phyloP scores from a whole-genome alignment of 2,329 filamentous ascomycete species.

The Ceratocystiopsis brevicomis region DNA sequence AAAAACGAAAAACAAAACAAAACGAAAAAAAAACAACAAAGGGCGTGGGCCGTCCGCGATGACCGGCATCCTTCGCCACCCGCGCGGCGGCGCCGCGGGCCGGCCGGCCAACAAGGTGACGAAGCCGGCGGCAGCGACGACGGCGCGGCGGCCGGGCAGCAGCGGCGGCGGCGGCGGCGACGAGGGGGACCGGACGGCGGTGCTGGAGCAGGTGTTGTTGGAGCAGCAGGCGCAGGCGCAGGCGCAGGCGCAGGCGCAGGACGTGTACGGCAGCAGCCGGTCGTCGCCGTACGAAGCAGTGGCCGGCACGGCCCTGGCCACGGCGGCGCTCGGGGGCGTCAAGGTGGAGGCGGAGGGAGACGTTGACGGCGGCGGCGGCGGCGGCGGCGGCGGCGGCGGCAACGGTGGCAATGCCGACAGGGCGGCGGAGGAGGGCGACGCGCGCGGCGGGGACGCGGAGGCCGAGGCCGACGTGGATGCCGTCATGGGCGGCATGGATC shows the following conservation, averaged over 20 bases:
- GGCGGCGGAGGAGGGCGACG: neutral
- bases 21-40: too few relatives aligned
- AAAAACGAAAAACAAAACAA: too few relatives aligned
- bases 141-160: conserved; percentile 8
- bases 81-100: conserved; percentile 17
- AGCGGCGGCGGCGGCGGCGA: conserved; percentile 13
- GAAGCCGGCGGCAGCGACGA: conserved; percentile 17
- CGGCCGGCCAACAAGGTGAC: conserved; percentile 27
- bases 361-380: neutral
- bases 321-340: neutral
- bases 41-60: conserved; percentile 11
- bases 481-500: conserved; percentile 11
- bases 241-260: neutral
- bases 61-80: conserved; percentile 19
- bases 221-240: neutral
- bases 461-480: neutral
- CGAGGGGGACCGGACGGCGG: neutral
- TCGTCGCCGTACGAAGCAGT: too few relatives aligned
- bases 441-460: neutral
- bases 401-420: too few relatives aligned
- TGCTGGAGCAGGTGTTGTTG: neutral
- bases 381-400: neutral
- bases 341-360: neutral
- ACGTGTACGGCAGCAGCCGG: too few relatives aligned
- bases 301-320: neutral